These are phyloP conservation scores for Austroboletus niveus DNA, from an alignment of 1,284 basidiomycete species.

Conservation along the genomic window DNA sequence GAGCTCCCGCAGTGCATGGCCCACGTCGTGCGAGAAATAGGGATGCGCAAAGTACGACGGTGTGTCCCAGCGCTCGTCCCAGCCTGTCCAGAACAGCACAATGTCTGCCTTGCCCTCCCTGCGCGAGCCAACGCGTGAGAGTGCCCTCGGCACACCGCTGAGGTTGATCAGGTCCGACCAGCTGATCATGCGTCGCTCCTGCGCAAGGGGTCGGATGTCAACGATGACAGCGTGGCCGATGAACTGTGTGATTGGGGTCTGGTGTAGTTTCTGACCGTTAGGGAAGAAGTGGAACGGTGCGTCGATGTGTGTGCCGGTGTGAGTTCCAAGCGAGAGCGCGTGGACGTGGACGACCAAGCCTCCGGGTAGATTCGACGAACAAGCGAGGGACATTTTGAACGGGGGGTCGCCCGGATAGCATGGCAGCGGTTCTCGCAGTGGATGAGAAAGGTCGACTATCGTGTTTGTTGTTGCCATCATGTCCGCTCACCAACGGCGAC, in stretches of 20 bases:
- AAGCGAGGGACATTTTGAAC: constrained; percentile 23
- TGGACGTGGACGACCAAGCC: constrained; percentile 22
- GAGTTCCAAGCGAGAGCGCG: constrained; percentile 28
- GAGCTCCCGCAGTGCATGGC: constrained; percentile 43
- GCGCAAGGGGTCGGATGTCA: constrained; percentile 42
- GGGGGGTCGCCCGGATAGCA: constrained; percentile 31
- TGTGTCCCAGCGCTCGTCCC: constrained; percentile 55
- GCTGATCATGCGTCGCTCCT: constrained; percentile 44
- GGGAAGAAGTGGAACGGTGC: constrained; percentile 69
- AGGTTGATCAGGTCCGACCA: constrained; percentile 42
- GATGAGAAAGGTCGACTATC: constrained; percentile 30
- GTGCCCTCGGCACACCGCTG: background rate
- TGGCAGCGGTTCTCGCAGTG: constrained; percentile 19
- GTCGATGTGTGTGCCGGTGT: constrained; percentile 68
- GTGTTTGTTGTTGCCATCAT: constrained; percentile 23
- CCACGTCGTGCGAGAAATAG: constrained; percentile 54
- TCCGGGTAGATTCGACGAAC: constrained; percentile 1
- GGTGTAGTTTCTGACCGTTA: constrained; percentile 51
- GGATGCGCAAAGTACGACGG: constrained; percentile 60
- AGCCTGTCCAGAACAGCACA: constrained; percentile 57
- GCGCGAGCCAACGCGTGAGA: constrained; percentile 26
- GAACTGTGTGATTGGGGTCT: constrained; percentile 50
- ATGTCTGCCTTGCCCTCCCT: constrained; percentile 39
- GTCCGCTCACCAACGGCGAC: constrained; percentile 65
- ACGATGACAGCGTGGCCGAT: constrained; percentile 51